Base-by-base conservation (phyloP, 2,329 filamentous ascomycete genomes). In the Alternaria arborescens region DNA sequence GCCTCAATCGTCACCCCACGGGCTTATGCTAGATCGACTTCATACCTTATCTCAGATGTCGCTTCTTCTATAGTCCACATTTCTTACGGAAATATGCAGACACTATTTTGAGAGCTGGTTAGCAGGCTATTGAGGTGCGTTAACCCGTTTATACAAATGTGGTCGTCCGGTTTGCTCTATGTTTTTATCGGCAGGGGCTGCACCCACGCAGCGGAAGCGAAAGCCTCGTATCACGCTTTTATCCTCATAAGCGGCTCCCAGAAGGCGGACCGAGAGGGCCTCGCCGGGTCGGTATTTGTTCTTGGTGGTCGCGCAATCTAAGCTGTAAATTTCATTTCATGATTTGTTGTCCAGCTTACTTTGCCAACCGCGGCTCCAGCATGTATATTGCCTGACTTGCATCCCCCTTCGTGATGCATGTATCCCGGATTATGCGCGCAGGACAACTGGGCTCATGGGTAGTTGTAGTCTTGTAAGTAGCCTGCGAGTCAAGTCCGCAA, bases 121-220 rank as follows among this genome's bases (percentile, higher is more conserved):
- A 38, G 34, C 40, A 22, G 22, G 43, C 20, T 50, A 28, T 52
- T 47, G 20, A 61, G 44, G 38, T 30, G 43, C 48, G 38, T 20
- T 46, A 41, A 58, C 20, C 36, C 34, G 30, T 61, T 32, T 32
- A 42, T 26, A 51, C 59, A 58, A 52, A 41, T 54, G 44, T 55
- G 52, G 32, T 20, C 51, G 51, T 53, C 42, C 46, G 46, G 24
- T 34, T 26, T 55, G 40, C 38, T 40, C 38, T 44, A 38, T 24
- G 38, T 52, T 32, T 32, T 24, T 55, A 41, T 58, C 36, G 41
- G 34, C 62, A 62, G 57, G 57, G 57, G 60, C 60, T 52, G 20
- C 50, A 52, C 58, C 62, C 60, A 52, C 55, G 54, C 44, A 38
- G 53, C 50, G 58, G 65, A 57, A 64, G 47, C 61, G 63, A 65